A percentile compares a stretch with the other conserved stretches of the same genome.
These are phyloP conservation scores for Macadamia tetraphylla DNA, from an alignment of 164 flowering plant genomes.

Conservation along the genomic window DNA sequence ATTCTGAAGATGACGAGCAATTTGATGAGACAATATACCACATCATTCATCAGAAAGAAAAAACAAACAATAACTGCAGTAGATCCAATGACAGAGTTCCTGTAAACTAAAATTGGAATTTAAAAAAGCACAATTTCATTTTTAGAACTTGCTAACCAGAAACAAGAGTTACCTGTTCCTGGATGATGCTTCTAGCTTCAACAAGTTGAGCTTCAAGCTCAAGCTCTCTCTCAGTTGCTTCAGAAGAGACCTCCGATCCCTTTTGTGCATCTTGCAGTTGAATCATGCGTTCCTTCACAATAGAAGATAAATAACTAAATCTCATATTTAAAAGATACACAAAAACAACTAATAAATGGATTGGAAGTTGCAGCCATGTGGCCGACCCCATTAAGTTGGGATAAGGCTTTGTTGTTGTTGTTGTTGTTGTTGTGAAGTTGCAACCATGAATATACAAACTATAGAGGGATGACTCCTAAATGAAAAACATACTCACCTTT, in stretches of 20 bases:
- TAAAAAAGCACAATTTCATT: too few species aligned
- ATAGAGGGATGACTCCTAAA: background rate
- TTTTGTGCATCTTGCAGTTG: slow-evolving; percentile 92
- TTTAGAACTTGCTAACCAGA: too few species aligned
- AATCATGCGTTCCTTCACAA: slow-evolving; percentile 74
- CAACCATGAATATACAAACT: background rate
- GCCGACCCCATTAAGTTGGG: too few species aligned
- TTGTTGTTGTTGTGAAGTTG: background rate
- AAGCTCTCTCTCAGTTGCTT: slow-evolving; percentile 95
- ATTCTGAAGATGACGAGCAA: too few species aligned
- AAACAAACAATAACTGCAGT: too few species aligned
- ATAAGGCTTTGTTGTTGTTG: too few species aligned
- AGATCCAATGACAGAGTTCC: too few species aligned
- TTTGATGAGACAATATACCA: too few species aligned
- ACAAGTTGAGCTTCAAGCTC: slow-evolving; percentile 99
- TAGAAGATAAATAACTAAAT: background rate
- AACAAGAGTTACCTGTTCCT: slow-evolving; percentile 70
- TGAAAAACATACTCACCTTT: slow-evolving; percentile 44
- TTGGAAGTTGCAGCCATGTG: too few species aligned
- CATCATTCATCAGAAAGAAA: too few species aligned
- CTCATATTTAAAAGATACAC: background rate
- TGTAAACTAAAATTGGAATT: too few species aligned
- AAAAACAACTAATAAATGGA: too few species aligned
- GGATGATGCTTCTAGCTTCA: slow-evolving; percentile 98
- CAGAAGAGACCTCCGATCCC: slow-evolving; percentile 88